Percentiles rank a stretch among this genome's conserved stretches.
These are phyloP conservation scores for Metschnikowia similis DNA, from an alignment of 805 yeast species.

Conservation along the genomic window DNA sequence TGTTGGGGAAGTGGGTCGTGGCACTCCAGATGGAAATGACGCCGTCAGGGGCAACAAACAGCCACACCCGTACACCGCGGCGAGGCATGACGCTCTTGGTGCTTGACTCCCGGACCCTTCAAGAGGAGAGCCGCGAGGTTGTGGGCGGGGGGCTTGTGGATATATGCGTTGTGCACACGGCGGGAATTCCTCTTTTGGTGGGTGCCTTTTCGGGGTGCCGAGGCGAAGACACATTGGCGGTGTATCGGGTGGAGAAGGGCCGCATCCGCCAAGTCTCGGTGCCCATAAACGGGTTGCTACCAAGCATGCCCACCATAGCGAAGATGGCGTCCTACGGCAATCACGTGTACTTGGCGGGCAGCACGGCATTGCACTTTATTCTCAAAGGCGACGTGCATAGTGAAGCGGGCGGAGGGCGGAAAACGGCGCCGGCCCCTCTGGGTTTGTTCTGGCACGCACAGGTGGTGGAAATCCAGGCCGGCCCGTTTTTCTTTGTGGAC, in stretches of 20 bases:
- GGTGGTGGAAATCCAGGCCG: not conserved
- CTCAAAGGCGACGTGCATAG: not conserved
- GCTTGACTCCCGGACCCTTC: conserved; percentile 5
- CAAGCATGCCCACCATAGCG: conserved; percentile 4
- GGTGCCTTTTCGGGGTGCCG: conserved; percentile 5
- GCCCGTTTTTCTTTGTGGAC: conserved; percentile 13
- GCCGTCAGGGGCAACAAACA: not conserved
- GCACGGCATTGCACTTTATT: not conserved
- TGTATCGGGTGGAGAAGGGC: conserved; percentile 3
- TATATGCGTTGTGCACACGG: conserved; percentile 3
- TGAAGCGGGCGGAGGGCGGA: not conserved
- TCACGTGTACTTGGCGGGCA: conserved; percentile 7
- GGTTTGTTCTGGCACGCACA: conserved; percentile 2
- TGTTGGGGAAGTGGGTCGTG: conserved; percentile 1
- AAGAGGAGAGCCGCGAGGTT: not conserved
- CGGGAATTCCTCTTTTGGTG: conserved; percentile 1
- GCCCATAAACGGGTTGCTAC: conserved; percentile 5
- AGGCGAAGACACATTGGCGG: not conserved
- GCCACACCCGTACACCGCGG: conserved; percentile 2
- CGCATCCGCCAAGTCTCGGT: not conserved
- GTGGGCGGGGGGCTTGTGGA: conserved; percentile 3
- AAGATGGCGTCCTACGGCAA: conserved; percentile 3
- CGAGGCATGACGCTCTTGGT: conserved; percentile 4
- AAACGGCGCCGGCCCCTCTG: not conserved
- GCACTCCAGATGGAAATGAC: conserved; percentile 4